Conservation (phyloP, 805 yeast species). For the Wickerhamiella slavikovae region DNA sequence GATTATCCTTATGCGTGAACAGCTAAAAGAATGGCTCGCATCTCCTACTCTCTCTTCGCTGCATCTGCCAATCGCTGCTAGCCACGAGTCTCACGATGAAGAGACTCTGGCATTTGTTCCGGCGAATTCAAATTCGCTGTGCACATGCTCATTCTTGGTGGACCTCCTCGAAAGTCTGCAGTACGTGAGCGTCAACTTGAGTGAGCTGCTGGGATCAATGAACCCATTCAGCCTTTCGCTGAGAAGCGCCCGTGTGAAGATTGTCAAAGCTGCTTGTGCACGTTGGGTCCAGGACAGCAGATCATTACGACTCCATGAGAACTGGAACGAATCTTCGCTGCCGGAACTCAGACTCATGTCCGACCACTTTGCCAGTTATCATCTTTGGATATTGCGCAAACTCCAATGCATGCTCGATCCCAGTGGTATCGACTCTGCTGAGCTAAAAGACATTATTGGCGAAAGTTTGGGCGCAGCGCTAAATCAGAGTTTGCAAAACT, state of each 20-base stretch:
- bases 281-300: slow-evolving; percentile 32
- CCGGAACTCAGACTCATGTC: slow-evolving; percentile 20
- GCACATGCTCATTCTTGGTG: too few species aligned
- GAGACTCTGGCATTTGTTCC: slow-evolving; percentile 33
- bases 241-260: slow-evolving; percentile 20
- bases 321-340: slow-evolving; percentile 18
- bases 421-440: neutral
- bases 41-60: neutral
- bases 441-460: too few species aligned
- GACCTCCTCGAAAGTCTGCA: slow-evolving; percentile 24
- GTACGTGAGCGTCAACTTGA: slow-evolving; percentile 1
- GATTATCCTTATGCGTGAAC: neutral
- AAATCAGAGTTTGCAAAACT: neutral
- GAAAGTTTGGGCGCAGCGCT: neutral
- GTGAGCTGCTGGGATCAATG: slow-evolving; percentile 3
- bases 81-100: slow-evolving; percentile 2
- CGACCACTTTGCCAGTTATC: slow-evolving; percentile 22
- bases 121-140: slow-evolving; percentile 39
- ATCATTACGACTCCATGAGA: slow-evolving; percentile 20
- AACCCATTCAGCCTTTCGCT: slow-evolving; percentile 5
- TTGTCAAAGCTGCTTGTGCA: slow-evolving; percentile 27
- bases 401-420: slow-evolving; percentile 1
- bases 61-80: slow-evolving; percentile 6
- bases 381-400: slow-evolving; percentile 10
- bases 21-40: neutral